Conservation (phyloP, 441 rosid species). For the Raphanus hybrid region DNA sequence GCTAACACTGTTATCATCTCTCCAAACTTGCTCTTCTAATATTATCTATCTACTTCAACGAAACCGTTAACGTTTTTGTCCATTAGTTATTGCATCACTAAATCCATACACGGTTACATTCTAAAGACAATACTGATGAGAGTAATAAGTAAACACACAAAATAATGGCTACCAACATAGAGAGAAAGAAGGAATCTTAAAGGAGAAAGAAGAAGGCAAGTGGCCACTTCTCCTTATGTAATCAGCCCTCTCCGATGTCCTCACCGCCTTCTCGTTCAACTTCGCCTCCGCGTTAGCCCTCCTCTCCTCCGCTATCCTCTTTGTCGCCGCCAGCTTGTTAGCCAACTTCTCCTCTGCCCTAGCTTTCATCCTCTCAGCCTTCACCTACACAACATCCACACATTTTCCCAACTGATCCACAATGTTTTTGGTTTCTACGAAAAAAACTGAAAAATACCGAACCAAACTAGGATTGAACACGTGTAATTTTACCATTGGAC, state of each 20-base stretch:
- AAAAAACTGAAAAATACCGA: too few relatives aligned
- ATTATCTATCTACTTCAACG: constrained; percentile 11
- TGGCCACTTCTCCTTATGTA: constrained; percentile 87
- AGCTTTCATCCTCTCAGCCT: constrained; percentile 83
- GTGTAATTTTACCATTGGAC: background rate
- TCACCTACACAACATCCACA: constrained; percentile 51
- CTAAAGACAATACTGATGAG: constrained; percentile 12
- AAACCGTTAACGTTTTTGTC: background rate
- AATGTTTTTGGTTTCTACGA: background rate
- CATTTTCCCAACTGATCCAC: background rate
- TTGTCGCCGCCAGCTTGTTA: constrained; percentile 71
- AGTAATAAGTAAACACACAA: constrained; percentile 15
- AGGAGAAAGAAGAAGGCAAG: constrained; percentile 73
- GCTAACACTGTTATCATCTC: background rate
- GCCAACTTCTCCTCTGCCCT: constrained; percentile 75
- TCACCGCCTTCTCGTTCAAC: constrained; percentile 69
- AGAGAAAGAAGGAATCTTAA: constrained; percentile 81
- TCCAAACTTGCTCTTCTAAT: background rate
- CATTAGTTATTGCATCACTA: constrained; percentile 32
- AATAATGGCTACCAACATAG: constrained; percentile 67
- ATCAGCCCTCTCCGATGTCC: constrained; percentile 82
- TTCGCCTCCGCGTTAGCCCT: constrained; percentile 85
- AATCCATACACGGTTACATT: constrained; percentile 32
- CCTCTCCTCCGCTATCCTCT: constrained; percentile 83
- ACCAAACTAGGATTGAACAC: too few relatives aligned